Evolutionary conservation across 441 rosid species (phyloP).

Genomic region (Gossypium trilobum): DNA sequence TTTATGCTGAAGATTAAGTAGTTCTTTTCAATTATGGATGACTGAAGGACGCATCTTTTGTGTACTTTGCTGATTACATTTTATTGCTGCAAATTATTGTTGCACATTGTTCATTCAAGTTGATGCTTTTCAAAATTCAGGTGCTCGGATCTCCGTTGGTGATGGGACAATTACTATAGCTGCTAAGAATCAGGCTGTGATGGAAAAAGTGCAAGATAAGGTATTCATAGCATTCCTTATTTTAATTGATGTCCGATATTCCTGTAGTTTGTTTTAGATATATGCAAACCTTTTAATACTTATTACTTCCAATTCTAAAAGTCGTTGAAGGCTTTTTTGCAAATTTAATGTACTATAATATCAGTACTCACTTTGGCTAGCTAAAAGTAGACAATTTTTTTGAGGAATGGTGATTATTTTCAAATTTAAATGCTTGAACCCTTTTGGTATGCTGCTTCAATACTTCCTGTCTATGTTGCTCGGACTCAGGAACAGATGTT

Average conservation of each 20-base stretch:
- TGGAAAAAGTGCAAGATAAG: constrained; percentile 83
- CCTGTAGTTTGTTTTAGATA: background rate
- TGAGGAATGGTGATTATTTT: background rate
- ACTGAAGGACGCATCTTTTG: background rate
- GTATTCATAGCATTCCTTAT: constrained; percentile 28
- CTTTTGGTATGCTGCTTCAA: background rate
- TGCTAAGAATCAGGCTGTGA: constrained; percentile 67
- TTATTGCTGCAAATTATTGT: background rate
- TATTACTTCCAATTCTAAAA: background rate
- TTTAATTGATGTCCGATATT: background rate
- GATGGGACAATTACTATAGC: constrained; percentile 71
- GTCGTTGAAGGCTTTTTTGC: background rate
- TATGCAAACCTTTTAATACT: background rate
- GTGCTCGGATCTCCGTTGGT: constrained; percentile 65
- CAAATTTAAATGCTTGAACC: constrained; percentile 1
- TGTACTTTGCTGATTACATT: background rate
- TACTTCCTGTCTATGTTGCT: background rate
- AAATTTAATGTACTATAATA: background rate
- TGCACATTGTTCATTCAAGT: background rate
- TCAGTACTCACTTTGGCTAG: background rate
- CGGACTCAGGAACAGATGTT: background rate
- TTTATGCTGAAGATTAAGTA: background rate
- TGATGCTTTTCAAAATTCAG: constrained; percentile 31
- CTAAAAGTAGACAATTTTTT: constrained; percentile 3
- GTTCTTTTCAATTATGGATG: background rate